phyloP scores from a whole-genome alignment of 1,284 basidiomycete genomes.

The Lentinula novae-zelandiae region DNA sequence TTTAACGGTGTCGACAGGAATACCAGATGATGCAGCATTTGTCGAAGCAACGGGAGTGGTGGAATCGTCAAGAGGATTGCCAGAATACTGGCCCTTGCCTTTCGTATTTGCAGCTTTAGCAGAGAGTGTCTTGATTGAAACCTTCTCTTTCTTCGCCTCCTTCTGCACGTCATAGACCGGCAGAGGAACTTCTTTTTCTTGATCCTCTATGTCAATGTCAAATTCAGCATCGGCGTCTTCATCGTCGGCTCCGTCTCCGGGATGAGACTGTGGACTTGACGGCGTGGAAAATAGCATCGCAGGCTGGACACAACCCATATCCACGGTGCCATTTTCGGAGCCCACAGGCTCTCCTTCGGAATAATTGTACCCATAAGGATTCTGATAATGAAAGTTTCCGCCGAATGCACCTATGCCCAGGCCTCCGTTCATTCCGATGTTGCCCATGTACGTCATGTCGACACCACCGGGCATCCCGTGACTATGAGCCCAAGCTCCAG shows the following conservation, averaged over 20 bases:
- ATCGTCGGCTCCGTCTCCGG: constrained; percentile 14
- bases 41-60: neutral
- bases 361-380: constrained; percentile 5
- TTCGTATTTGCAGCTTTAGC: neutral
- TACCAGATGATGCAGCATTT: neutral
- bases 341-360: neutral
- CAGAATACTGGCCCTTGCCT: neutral
- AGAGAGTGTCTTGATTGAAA: neutral
- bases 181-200: neutral
- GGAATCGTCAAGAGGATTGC: neutral
- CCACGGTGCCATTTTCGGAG: neutral
- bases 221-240: constrained; percentile 14
- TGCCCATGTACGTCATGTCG: constrained; percentile 9
- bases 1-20: neutral
- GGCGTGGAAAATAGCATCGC: constrained; percentile 49
- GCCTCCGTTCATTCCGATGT: constrained; percentile 1
- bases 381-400: constrained; percentile 3
- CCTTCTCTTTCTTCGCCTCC: constrained; percentile 3
- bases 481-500: constrained; percentile 3
- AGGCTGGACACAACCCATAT: constrained; percentile 51
- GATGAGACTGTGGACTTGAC: constrained; percentile 23
- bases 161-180: neutral
- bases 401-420: neutral
- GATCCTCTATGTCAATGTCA: constrained; percentile 6
- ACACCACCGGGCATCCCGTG: constrained; percentile 10